Conservation (phyloP, 2,329 filamentous ascomycete genomes). For the Ceratocystis harringtonii region DNA sequence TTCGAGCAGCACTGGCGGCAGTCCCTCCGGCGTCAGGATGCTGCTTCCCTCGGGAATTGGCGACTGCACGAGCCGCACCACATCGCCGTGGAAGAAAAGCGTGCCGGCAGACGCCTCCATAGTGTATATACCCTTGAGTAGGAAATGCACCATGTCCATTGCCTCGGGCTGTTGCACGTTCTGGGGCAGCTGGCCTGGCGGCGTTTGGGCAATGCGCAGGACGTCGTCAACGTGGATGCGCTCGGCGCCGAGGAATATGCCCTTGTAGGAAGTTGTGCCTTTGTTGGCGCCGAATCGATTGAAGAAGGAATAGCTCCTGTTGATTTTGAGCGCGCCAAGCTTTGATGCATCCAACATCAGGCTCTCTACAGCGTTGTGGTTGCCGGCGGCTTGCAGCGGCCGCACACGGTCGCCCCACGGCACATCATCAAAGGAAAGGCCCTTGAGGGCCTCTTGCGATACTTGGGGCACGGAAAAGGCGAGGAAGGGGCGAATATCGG, state of each 20-base stretch:
- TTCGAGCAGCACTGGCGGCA: conserved; percentile 29
- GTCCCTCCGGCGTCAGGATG: conserved; percentile 22
- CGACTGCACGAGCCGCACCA: conserved; percentile 23
- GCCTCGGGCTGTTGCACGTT: conserved; percentile 21
- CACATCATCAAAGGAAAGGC: conserved; percentile 29
- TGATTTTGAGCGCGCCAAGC: conserved; percentile 34
- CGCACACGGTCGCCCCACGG: conserved; percentile 28
- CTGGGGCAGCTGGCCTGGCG: not conserved
- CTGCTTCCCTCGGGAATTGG: conserved; percentile 17
- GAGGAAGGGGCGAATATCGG: conserved; percentile 35
- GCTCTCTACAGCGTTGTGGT: conserved; percentile 28
- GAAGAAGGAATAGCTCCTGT: conserved; percentile 37
- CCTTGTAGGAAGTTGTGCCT: conserved; percentile 29
- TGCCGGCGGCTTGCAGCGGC: conserved; percentile 23
- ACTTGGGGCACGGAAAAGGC: conserved; percentile 37
- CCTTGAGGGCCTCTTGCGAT: conserved; percentile 26
- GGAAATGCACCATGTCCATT: conserved; percentile 21
- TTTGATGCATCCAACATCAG: conserved; percentile 37
- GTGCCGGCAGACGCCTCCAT: conserved; percentile 9
- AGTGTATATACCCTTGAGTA: conserved; percentile 14
- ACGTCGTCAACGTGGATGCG: conserved; percentile 34
- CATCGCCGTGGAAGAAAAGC: conserved; percentile 28
- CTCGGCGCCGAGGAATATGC: conserved; percentile 37
- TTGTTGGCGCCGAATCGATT: conserved; percentile 24
- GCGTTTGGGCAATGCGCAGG: conserved; percentile 31